Conservation (phyloP, 352 stramenopile species). For the Globisporangium mamillatum region DNA sequence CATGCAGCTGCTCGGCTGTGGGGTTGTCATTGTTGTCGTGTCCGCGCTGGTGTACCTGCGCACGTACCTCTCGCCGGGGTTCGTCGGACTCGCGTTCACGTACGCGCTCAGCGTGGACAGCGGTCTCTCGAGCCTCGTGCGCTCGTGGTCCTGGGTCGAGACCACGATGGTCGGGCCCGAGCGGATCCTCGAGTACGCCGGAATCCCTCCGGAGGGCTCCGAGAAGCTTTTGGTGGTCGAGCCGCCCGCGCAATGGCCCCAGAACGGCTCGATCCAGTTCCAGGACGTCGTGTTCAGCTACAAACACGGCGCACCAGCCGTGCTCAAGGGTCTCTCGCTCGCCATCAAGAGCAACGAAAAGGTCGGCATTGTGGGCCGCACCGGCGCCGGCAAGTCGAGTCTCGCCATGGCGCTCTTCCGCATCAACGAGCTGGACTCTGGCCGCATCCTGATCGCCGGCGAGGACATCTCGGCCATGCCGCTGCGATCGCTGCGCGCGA, state of each 20-base stretch:
- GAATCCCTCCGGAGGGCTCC: constrained; percentile 32
- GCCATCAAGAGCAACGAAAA: constrained; percentile 73
- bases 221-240: constrained; percentile 10
- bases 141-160: constrained; percentile 35
- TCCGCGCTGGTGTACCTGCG: constrained; percentile 43
- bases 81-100: constrained; percentile 84
- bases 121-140: constrained; percentile 80
- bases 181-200: constrained; percentile 84
- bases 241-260: constrained; percentile 57
- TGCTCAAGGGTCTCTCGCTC: constrained; percentile 72
- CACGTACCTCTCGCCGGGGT: constrained; percentile 32
- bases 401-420: constrained; percentile 91
- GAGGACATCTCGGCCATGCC: constrained; percentile 82
- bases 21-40: constrained; percentile 38
- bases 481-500: constrained; percentile 82
- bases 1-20: constrained; percentile 42
- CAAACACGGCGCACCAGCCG: constrained; percentile 64
- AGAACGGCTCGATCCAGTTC: constrained; percentile 72
- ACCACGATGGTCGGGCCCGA: constrained; percentile 87
- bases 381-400: constrained; percentile 83
- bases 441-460: constrained; percentile 90
- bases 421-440: constrained; percentile 90
- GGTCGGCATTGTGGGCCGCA: constrained; percentile 89
- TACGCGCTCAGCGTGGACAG: constrained; percentile 83
- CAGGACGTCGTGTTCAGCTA: constrained; percentile 87